Conservation (phyloP, 1,284 basidiomycete species). For the Tilletia caries region DNA sequence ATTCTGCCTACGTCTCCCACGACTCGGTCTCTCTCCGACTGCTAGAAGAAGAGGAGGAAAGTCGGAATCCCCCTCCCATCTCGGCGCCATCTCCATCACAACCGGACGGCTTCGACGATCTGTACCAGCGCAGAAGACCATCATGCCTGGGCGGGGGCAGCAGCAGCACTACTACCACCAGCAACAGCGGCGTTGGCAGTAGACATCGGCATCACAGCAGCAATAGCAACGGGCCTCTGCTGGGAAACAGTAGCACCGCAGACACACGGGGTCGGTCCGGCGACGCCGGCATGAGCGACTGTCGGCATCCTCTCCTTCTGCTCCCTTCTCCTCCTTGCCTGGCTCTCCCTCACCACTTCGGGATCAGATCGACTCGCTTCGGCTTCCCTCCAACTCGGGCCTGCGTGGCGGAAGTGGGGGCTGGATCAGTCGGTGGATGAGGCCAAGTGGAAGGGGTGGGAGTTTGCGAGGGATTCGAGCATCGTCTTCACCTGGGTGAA, state of each 20-base stretch:
- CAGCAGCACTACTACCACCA: no score
- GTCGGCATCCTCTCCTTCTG: background rate
- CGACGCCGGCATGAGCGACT: background rate
- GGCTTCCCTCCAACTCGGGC: background rate
- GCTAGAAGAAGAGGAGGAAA: no score
- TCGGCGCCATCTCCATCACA: background rate
- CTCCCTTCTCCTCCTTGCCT: background rate
- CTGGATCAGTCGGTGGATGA: background rate
- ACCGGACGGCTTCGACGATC: background rate
- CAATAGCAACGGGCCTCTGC: background rate
- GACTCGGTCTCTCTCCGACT: no score
- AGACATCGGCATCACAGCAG: background rate
- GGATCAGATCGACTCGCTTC: no score
- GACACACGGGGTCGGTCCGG: no score
- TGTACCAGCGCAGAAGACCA: background rate
- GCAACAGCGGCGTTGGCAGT: background rate
- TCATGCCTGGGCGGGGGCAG: background rate
- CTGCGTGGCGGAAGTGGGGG: background rate
- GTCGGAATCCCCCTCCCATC: background rate
- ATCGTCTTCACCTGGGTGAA: conserved; percentile 16
- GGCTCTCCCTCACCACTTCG: background rate
- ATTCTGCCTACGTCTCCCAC: no score
- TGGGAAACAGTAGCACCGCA: background rate
- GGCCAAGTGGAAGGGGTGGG: conserved; percentile 7
- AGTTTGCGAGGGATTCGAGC: conserved; percentile 7